Evolutionary conservation across 2,329 filamentous ascomycete genomes (phyloP).

Genomic region (Periconia macrospinosa): DNA sequence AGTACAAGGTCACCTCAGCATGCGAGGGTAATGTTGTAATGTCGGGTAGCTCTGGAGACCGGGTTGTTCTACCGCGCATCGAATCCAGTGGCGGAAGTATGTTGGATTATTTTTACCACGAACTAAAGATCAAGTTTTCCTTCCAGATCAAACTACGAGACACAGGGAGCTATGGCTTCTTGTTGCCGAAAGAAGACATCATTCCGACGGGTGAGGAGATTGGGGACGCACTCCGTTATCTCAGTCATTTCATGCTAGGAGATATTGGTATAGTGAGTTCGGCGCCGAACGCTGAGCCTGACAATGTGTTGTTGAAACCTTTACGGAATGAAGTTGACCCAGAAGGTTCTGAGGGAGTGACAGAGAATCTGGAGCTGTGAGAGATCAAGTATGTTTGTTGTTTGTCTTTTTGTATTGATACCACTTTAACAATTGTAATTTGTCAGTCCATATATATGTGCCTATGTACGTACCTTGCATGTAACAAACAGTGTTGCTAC

Average conservation of each 20-base stretch:
- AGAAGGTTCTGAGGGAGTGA: not conserved
- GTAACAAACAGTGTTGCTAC: no score
- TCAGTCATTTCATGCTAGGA: conserved; percentile 74
- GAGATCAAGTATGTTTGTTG: not conserved
- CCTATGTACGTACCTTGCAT: no score
- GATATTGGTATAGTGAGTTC: conserved; percentile 34
- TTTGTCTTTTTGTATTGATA: conserved; percentile 7
- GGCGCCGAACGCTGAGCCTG: conserved; percentile 2
- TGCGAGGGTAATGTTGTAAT: conserved; percentile 74
- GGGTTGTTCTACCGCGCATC: conserved; percentile 55
- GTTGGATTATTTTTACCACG: conserved; percentile 94
- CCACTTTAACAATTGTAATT: conserved; percentile 2
- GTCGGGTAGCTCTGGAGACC: conserved; percentile 29
- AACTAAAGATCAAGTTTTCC: conserved; percentile 77
- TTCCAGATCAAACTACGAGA: conserved; percentile 95
- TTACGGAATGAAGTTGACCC: conserved; percentile 1
- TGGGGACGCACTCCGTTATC: conserved; percentile 78
- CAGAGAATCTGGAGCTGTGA: conserved; percentile 7
- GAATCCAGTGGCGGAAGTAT: conserved; percentile 81
- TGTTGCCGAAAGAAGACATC: conserved; percentile 84
- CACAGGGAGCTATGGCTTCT: conserved; percentile 90
- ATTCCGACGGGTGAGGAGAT: conserved; percentile 87
- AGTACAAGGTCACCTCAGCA: conserved; percentile 70
- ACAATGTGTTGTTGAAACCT: not conserved
- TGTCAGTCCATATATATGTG: not conserved